Percentiles rank a stretch among this genome's conserved stretches.
Evolutionary conservation across 805 yeast genomes (phyloP).

Genomic region (Saccharomycopsis guyanensis): DNA sequence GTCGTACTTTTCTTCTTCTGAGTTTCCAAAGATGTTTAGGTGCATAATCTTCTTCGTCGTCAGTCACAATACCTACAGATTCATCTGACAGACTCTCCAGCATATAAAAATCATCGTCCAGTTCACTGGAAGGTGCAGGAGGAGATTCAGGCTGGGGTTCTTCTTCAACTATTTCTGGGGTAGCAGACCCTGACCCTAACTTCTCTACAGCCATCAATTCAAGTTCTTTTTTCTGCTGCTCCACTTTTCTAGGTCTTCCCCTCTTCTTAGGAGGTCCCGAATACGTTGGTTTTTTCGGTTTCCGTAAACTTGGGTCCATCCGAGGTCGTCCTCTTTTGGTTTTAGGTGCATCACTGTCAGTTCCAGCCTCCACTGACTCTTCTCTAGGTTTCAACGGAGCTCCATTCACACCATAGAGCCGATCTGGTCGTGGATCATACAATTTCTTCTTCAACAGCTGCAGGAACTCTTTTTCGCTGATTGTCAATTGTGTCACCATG

Average conservation of each 20-base stretch:
- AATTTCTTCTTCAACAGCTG: slow-evolving; percentile 26
- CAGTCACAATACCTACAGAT: slow-evolving; percentile 10
- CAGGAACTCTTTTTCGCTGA: slow-evolving; percentile 29
- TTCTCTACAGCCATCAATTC: too few relatives aligned
- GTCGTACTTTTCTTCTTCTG: not conserved
- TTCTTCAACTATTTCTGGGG: slow-evolving; percentile 12
- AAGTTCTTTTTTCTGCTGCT: too few relatives aligned
- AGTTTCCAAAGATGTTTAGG: slow-evolving; percentile 21
- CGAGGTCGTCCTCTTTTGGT: not conserved
- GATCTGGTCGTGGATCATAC: not conserved
- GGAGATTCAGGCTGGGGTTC: not conserved
- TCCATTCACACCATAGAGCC: slow-evolving; percentile 3
- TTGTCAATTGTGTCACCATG: slow-evolving; percentile 24
- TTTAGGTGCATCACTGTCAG: not conserved
- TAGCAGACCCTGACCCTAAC: too few relatives aligned
- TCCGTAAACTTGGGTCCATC: not conserved
- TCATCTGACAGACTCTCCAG: not conserved
- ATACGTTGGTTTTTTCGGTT: not conserved
- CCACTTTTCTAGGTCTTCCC: not conserved
- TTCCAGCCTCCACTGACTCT: not conserved
- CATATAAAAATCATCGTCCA: slow-evolving; percentile 16
- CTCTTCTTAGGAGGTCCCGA: slow-evolving; percentile 1
- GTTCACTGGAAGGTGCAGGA: not conserved
- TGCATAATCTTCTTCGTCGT: slow-evolving; percentile 25
- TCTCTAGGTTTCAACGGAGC: slow-evolving; percentile 2